Base-by-base conservation (phyloP, 2,329 filamentous ascomycete species). In the Alternaria consortialis region DNA sequence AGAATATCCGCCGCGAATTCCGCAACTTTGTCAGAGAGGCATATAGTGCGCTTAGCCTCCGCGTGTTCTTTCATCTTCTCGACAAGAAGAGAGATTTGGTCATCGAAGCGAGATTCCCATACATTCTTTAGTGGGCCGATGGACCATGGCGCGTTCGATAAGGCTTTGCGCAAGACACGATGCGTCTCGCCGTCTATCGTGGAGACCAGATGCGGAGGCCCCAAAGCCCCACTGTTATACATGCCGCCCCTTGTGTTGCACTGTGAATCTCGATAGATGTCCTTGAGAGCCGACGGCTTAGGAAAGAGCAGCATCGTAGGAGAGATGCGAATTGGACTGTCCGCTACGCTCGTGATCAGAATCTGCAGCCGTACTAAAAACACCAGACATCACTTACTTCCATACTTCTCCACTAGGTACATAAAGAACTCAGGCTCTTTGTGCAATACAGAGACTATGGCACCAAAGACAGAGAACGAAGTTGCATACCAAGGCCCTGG, bases 1-100 rank as follows among this genome's bases (percentile, higher is more conserved):
- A 82, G 79, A 40, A 80, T 76, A 47, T 82, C 80, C 4, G 79
- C 78, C 2, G 79, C 78, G 60, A 80, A 81, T 58, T 81, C 73
- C 17, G 77, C 77, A 5, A 78, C 70, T 54, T 79, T 81, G 58
- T 80, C 75, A 11, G 66, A 73, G 3, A 81, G n/a, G 36, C 74
- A 72, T 8, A 81, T 65, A 5, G 67, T 56, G 3, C 64, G 60
- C 27, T 60, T 52, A 0, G 60, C 69, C 5, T 67, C 53, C 3
- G 72, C 70, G 37, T 73, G 64, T 43, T 78, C 74, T 5, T 57
- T 60, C 68, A 79, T 72, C 44, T 77, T 79, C n/a, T 55, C 13
- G 7, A 71, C 58, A 53, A 80, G 80, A 8, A 80, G 64, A 1
- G 60, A 60, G 12, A 81, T 63, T 15, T 76, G 74, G 13, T 75